phyloP scores from a whole-genome alignment of 208 protist genomes.

The Leishmania guyanensis region DNA sequence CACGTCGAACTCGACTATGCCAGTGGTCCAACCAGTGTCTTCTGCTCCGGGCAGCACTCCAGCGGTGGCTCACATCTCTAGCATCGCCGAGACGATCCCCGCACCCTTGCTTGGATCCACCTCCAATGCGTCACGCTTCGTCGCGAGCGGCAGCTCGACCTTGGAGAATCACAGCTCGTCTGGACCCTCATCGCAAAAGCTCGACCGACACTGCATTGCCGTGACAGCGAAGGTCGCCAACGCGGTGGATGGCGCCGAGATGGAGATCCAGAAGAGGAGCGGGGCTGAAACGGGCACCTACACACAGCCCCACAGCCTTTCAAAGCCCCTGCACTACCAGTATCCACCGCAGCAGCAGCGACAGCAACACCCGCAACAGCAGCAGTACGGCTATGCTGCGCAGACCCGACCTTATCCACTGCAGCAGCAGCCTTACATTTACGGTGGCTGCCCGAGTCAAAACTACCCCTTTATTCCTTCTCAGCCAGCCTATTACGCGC shows the following conservation, averaged over 20 bases:
- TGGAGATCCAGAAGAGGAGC: not conserved
- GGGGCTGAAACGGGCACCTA: not conserved
- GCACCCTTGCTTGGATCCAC: not conserved
- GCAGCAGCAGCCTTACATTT: slow-evolving; percentile 4
- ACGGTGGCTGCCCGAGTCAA: not conserved
- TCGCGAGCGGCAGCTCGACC: slow-evolving; percentile 1
- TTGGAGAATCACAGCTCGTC: slow-evolving; percentile 4
- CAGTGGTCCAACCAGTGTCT: slow-evolving; percentile 10
- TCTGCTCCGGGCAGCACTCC: not conserved
- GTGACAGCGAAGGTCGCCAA: not conserved
- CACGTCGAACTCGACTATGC: slow-evolving; percentile 16
- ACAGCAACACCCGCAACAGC: slow-evolving; percentile 13
- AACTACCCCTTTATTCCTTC: slow-evolving; percentile 2
- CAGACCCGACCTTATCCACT: not conserved
- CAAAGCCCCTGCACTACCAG: slow-evolving; percentile 8
- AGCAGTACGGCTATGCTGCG: not conserved
- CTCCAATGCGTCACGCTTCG: not conserved
- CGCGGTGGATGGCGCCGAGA: not conserved
- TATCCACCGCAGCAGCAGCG: slow-evolving; percentile 13
- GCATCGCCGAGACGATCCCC: not conserved
- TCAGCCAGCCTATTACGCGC: slow-evolving; percentile 3
- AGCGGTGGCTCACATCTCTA: not conserved
- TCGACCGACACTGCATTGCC: not conserved
- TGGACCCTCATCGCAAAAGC: not conserved
- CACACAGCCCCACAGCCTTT: not conserved